Evolutionary conservation across 1,284 basidiomycete species (phyloP), one percentile per base, ranked within the genome.

Genomic region (Anthracocystis setariae): DNA sequence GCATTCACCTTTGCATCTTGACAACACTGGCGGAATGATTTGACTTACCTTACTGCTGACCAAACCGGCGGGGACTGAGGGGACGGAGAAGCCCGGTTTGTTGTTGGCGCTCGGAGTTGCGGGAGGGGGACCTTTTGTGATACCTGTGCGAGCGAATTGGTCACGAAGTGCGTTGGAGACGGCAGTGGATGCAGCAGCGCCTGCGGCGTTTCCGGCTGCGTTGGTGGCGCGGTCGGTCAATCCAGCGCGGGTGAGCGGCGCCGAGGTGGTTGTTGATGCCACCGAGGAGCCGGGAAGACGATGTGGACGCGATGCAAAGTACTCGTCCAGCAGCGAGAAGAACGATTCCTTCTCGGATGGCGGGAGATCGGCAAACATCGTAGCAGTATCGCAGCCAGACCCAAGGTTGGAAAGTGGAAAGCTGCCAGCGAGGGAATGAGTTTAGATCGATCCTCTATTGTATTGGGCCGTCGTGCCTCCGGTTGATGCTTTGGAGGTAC

Each of bases 311-410:
- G 68, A 51, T 12, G 63, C 57, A 63, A 78, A 80, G 62, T 80
- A 80, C 39, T 78, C 76, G 57, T 80, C 78, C 18, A 80, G 47
- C 15, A 80, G 45, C 10, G 55, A 40, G 25, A 77, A 80, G 46
- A 80, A 78, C 8, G 76, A 76, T 35, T 72, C 42, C 40, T 72
- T 73, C 23, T 80, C 78, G 13, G 43, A 29, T 1, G 46, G 18
- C 4, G 73, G 70, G 3, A 74, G 49, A 35, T 53, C 54, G 15
- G 53, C 55, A 23, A 77, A 64, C 76, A 78, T 77, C 48, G 24
- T 57, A 10, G 40, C 12, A 12, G 29, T 7, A 29, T 29, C n/a
- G n/a, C n/a, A n/a, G n/a, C n/a, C n/a, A n/a, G n/a, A n/a, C n/a
- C n/a, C n/a, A n/a, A n/a, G n/a, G n/a, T n/a, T n/a, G 29, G 29